A percentile compares a stretch with the other conserved stretches of the same genome.
These are phyloP conservation scores for Wallacemonas rigidus DNA, from an alignment of 208 protist species.

Conservation along the genomic window DNA sequence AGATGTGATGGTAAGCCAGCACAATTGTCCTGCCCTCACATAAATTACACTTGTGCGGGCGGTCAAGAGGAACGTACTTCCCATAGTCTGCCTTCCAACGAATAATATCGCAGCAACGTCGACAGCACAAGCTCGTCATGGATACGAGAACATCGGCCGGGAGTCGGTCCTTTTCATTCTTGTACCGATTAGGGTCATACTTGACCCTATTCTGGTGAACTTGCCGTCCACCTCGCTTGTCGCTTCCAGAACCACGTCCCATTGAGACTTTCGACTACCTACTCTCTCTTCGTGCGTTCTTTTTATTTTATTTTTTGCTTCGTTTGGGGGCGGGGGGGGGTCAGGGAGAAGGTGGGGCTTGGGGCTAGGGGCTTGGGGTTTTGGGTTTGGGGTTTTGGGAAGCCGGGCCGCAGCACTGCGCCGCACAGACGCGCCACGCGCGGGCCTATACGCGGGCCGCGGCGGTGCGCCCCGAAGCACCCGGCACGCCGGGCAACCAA, in stretches of 20 bases:
- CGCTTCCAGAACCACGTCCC: slow-evolving; percentile 24
- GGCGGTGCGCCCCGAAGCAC: too few relatives aligned
- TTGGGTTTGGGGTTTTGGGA: too few relatives aligned
- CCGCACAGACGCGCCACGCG: too few relatives aligned
- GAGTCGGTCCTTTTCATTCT: slow-evolving; percentile 70
- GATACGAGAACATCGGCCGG: slow-evolving; percentile 27
- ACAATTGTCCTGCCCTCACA: slow-evolving; percentile 63
- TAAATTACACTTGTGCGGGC: slow-evolving; percentile 63
- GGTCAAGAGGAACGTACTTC: slow-evolving; percentile 71
- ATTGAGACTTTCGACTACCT: slow-evolving; percentile 24
- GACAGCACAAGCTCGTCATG: slow-evolving; percentile 83
- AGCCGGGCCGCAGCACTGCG: too few relatives aligned
- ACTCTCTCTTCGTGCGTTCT: not conserved
- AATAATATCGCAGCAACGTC: slow-evolving; percentile 85
- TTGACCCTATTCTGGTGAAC: slow-evolving; percentile 73
- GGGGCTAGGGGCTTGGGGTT: too few relatives aligned
- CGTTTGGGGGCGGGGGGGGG: not conserved
- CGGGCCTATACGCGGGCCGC: too few relatives aligned
- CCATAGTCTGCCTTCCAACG: slow-evolving; percentile 91
- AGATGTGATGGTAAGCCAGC: slow-evolving; percentile 84
- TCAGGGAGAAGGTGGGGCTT: not conserved
- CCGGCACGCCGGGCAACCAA: too few relatives aligned
- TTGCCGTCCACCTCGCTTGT: slow-evolving; percentile 35
- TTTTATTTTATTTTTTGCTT: too few relatives aligned
- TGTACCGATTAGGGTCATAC: slow-evolving; percentile 82